Evolutionary conservation across 192 early-diverging fungal species (phyloP).

Genomic region (Umbelopsis isabellina): DNA sequence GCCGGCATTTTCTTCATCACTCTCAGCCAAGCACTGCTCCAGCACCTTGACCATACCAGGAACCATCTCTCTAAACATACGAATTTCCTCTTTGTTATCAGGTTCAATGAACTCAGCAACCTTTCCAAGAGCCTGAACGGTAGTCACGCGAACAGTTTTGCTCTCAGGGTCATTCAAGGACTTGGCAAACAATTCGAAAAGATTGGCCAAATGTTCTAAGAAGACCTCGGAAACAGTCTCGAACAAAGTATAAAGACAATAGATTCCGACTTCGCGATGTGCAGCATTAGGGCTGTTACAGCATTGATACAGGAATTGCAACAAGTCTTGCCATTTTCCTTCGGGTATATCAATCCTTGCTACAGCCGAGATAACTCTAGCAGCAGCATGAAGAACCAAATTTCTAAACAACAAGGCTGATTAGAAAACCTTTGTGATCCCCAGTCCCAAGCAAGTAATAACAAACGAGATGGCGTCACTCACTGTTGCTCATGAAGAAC

Average conservation of each 20-base stretch:
- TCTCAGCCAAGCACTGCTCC: conserved; percentile 71
- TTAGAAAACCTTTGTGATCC: neutral
- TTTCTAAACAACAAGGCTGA: conserved; percentile 43
- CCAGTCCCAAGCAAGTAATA: conserved; percentile 1
- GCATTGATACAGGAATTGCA: conserved; percentile 80
- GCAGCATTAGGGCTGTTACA: conserved; percentile 70
- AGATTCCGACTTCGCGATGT: conserved; percentile 88
- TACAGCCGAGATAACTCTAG: conserved; percentile 88
- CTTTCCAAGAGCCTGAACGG: conserved; percentile 80
- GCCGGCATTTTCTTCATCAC: conserved; percentile 76
- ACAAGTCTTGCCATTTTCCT: conserved; percentile 77
- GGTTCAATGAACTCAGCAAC: conserved; percentile 81
- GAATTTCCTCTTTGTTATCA: conserved; percentile 68
- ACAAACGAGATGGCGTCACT: conserved; percentile 10
- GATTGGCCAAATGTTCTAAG: conserved; percentile 58
- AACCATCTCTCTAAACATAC: conserved; percentile 71
- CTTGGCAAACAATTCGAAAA: conserved; percentile 76
- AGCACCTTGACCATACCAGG: conserved; percentile 88
- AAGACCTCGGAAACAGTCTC: conserved; percentile 81
- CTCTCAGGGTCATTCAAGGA: conserved; percentile 85
- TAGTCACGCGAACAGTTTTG: conserved; percentile 76
- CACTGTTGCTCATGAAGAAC: conserved; percentile 76
- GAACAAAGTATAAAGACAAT: conserved; percentile 84
- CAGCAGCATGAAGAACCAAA: conserved; percentile 75
- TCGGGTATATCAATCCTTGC: conserved; percentile 81